phyloP scores from a whole-genome alignment of 202 grass and related monocot species.

The Hordeum pubiflorum region DNA sequence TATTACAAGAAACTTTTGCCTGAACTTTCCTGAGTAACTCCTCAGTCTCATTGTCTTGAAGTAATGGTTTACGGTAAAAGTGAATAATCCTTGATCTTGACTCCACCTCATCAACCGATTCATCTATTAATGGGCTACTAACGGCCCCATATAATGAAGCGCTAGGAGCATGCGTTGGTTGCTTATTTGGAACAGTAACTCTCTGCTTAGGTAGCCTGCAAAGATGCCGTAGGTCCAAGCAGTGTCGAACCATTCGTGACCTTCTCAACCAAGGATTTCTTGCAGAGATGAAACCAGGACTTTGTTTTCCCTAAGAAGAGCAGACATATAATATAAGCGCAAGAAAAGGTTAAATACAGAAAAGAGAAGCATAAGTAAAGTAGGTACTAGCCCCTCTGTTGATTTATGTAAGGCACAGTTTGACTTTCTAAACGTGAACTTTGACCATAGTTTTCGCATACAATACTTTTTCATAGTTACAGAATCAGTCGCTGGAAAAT shows the following conservation, averaged over 20 bases:
- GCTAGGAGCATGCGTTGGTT: background rate
- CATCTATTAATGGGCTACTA: conserved; percentile 34
- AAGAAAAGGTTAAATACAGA: background rate
- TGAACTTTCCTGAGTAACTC: conserved; percentile 73
- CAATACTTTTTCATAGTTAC: background rate
- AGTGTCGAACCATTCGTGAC: conserved; percentile 3
- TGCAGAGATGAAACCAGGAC: conserved; percentile 6
- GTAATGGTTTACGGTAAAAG: conserved; percentile 61
- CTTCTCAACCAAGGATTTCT: conserved; percentile 26
- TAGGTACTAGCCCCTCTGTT: background rate
- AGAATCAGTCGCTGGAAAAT: background rate
- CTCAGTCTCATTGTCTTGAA: conserved; percentile 56
- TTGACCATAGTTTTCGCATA: background rate
- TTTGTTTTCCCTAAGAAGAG: conserved; percentile 30
- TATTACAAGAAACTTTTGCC: conserved; percentile 62
- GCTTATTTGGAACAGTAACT: conserved; percentile 5
- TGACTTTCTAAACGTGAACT: background rate
- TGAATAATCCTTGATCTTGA: conserved; percentile 39
- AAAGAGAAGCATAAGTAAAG: background rate
- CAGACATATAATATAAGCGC: background rate
- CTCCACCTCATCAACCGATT: conserved; percentile 13
- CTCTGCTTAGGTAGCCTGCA: conserved; percentile 28
- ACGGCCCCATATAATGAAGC: conserved; percentile 39
- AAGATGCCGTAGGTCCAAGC: conserved; percentile 31
- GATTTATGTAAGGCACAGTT: background rate